Conservation (phyloP, 345 rosid genomes). For the Brassica napus region DNA sequence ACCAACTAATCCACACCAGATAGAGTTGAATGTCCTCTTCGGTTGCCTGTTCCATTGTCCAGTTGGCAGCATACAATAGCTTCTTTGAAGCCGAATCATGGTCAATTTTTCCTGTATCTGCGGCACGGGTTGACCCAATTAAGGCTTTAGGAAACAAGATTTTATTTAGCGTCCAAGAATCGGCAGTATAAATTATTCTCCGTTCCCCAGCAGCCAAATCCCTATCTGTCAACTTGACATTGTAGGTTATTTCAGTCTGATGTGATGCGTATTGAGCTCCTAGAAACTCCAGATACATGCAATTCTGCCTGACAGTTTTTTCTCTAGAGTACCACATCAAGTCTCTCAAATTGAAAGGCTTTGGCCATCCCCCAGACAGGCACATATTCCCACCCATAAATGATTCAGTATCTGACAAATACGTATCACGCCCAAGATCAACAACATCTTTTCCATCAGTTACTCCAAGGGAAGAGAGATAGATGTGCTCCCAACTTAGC, state of each 20-base stretch:
- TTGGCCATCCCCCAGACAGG: conserved; percentile 91
- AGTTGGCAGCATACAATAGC: conserved; percentile 69
- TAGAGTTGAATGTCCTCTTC: conserved; percentile 66
- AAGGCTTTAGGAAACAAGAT: conserved; percentile 51
- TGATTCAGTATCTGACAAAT: conserved; percentile 47
- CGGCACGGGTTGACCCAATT: conserved; percentile 28
- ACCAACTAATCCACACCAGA: conserved; percentile 70
- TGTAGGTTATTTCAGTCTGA: conserved; percentile 36
- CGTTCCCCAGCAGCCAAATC: conserved; percentile 33
- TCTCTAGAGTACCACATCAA: conserved; percentile 63
- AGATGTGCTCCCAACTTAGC: conserved; percentile 89
- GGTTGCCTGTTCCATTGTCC: conserved; percentile 85
- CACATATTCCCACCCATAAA: conserved; percentile 43
- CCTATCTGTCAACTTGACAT: conserved; percentile 27
- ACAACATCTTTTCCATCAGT: conserved; percentile 60
- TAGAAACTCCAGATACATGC: conserved; percentile 75
- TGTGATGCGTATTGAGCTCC: conserved; percentile 60
- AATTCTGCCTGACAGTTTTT: conserved; percentile 70
- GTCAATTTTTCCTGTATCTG: conserved; percentile 26
- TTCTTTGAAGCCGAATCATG: conserved; percentile 47
- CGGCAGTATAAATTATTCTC: conserved; percentile 38
- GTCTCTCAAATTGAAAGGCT: conserved; percentile 64
- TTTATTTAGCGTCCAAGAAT: conserved; percentile 39
- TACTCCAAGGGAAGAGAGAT: conserved; percentile 79
- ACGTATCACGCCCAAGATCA: conserved; percentile 51